Evolutionary conservation across 441 rosid species (phyloP).

Genomic region (Brassica hybrid): DNA sequence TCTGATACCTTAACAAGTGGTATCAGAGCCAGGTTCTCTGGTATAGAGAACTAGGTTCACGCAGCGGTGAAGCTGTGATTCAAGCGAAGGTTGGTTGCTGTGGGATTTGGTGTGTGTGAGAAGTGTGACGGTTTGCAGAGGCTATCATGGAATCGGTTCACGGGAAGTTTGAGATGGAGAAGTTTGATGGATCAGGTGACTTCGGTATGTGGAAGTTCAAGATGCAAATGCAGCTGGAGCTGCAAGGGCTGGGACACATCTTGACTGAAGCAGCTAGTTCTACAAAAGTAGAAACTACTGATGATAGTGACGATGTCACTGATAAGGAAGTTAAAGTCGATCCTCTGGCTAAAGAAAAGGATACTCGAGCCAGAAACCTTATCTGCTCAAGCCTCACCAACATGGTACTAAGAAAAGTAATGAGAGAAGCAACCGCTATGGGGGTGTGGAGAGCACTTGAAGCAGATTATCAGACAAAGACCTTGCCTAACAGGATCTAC

Average conservation of each 20-base stretch:
- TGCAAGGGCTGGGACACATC: neutral
- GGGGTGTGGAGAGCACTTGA: neutral
- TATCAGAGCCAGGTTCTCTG: neutral
- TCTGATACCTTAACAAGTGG: neutral
- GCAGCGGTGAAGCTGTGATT: neutral
- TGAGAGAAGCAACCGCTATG: neutral
- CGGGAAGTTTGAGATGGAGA: neutral
- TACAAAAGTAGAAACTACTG: neutral
- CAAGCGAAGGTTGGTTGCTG: too few species aligned
- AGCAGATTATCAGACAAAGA: neutral
- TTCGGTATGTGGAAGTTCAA: neutral
- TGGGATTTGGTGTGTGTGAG: neutral
- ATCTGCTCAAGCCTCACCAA: neutral
- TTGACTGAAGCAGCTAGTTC: neutral
- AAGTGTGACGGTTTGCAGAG: neutral
- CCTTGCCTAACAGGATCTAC: neutral
- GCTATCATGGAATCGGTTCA: neutral
- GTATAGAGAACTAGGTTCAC: neutral
- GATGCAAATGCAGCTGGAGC: neutral
- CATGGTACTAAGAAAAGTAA: neutral
- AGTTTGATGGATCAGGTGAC: neutral
- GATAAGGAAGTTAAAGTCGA: neutral
- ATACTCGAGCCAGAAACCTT: neutral
- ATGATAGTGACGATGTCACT: neutral
- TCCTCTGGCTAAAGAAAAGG: neutral